These are phyloP conservation scores for Mycena galericulata DNA, from an alignment of 768 basidiomycete genomes.

Conservation along the genomic window DNA sequence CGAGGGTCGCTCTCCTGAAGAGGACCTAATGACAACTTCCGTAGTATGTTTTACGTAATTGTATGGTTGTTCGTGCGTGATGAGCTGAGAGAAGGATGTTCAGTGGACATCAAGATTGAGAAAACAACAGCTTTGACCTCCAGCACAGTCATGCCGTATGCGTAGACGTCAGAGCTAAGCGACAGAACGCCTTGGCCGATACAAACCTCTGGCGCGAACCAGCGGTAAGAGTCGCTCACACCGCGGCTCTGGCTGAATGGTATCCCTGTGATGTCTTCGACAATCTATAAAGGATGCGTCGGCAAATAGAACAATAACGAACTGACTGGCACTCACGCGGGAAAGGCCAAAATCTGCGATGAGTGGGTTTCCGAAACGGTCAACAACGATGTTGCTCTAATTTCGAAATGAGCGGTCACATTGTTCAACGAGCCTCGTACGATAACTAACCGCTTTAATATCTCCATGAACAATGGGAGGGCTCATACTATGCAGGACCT, in stretches of 20 bases:
- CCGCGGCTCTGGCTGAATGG: constrained; percentile 67
- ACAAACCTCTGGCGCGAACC: constrained; percentile 70
- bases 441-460: constrained; percentile 59
- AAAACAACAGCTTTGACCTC: constrained; percentile 51
- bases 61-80: constrained; percentile 68
- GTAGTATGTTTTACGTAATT: constrained; percentile 62
- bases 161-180: constrained; percentile 63
- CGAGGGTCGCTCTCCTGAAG: constrained; percentile 55
- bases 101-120: not conserved
- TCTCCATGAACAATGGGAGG: constrained; percentile 68
- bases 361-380: constrained; percentile 57
- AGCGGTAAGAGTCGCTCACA: constrained; percentile 59
- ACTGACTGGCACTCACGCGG: constrained; percentile 47
- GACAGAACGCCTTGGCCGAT: constrained; percentile 62
- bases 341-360: constrained; percentile 71
- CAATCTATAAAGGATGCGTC: constrained; percentile 50
- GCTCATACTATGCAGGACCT: constrained; percentile 61
- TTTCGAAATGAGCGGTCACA: not conserved
- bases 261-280: constrained; percentile 68
- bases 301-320: not conserved
- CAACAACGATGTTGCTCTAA: constrained; percentile 64
- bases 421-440: not conserved
- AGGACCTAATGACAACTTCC: constrained; percentile 59
- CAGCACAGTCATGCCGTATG: constrained; percentile 68
- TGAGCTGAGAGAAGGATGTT: constrained; percentile 48